Conservation (phyloP, 805 yeast species). For the Jamesozyma jinghongensis region DNA sequence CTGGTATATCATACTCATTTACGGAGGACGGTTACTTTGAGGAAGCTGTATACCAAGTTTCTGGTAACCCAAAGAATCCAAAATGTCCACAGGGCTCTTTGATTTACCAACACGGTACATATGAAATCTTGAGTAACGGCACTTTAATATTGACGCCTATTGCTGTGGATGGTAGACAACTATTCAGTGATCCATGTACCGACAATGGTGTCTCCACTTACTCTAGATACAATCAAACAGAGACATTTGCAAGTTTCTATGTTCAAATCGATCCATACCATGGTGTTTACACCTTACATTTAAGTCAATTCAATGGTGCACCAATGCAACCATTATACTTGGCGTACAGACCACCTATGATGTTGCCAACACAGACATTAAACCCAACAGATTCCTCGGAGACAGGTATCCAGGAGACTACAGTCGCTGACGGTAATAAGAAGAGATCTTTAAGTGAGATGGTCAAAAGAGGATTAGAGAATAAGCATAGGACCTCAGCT, state of each 20-base stretch:
- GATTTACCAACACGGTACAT: slow-evolving; percentile 84
- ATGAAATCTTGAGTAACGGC: slow-evolving; percentile 54
- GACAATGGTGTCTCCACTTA: slow-evolving; percentile 52
- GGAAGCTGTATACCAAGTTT: slow-evolving; percentile 76
- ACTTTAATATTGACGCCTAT: slow-evolving; percentile 63
- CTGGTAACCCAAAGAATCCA: slow-evolving; percentile 63
- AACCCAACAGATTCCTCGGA: slow-evolving; percentile 56
- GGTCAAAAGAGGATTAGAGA: slow-evolving; percentile 68
- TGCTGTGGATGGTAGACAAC: slow-evolving; percentile 85
- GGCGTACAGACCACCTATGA: slow-evolving; percentile 89
- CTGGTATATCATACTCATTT: slow-evolving; percentile 89
- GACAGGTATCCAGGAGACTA: slow-evolving; percentile 19
- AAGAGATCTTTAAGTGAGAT: slow-evolving; percentile 34
- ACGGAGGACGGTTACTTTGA: slow-evolving; percentile 88
- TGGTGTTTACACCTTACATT: slow-evolving; percentile 68
- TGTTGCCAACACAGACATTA: slow-evolving; percentile 88
- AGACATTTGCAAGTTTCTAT: slow-evolving; percentile 46
- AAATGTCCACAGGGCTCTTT: slow-evolving; percentile 76
- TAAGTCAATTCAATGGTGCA: slow-evolving; percentile 71
- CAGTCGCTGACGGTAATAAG: slow-evolving; percentile 14
- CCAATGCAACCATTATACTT: slow-evolving; percentile 80
- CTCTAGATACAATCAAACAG: slow-evolving; percentile 61
- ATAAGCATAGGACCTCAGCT: slow-evolving; percentile 72
- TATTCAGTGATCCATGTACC: slow-evolving; percentile 81
- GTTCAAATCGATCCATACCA: slow-evolving; percentile 68